phyloP scores from a whole-genome alignment of 306 rosid species.

The Nissolia schottii region DNA sequence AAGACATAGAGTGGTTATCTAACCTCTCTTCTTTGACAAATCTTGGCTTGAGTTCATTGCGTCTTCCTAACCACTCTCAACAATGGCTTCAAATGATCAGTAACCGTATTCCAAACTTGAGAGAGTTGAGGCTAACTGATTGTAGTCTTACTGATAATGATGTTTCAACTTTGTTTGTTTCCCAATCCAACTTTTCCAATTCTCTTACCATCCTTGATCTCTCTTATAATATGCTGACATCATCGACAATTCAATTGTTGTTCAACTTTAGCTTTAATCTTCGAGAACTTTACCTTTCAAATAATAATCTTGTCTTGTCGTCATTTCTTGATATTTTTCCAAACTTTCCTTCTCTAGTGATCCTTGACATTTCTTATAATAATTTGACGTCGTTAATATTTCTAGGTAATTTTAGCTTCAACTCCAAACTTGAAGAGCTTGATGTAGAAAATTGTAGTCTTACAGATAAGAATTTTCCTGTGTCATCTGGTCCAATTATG shows the following conservation, averaged over 20 bases:
- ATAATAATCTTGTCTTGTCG: not conserved
- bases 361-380: not conserved
- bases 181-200: not conserved
- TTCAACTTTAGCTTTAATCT: not conserved
- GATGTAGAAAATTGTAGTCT: not conserved
- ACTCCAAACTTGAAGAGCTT: not conserved
- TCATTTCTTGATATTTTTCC: too few relatives aligned
- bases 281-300: not conserved
- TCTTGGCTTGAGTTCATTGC: not conserved
- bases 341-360: not conserved
- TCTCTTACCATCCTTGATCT: slow-evolving; percentile 13
- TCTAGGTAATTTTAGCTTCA: not conserved
- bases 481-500: not conserved
- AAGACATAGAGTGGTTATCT: not conserved
- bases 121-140: not conserved
- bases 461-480: not conserved
- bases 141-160: not conserved
- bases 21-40: not conserved
- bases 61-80: not conserved
- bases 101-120: not conserved
- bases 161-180: not conserved
- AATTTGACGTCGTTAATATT: not conserved
- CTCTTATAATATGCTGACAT: not conserved
- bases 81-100: not conserved
- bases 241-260: not conserved